These are phyloP conservation scores for Berkeleyomyces rouxiae DNA, from an alignment of 2,329 filamentous ascomycete species.

Conservation along the genomic window DNA sequence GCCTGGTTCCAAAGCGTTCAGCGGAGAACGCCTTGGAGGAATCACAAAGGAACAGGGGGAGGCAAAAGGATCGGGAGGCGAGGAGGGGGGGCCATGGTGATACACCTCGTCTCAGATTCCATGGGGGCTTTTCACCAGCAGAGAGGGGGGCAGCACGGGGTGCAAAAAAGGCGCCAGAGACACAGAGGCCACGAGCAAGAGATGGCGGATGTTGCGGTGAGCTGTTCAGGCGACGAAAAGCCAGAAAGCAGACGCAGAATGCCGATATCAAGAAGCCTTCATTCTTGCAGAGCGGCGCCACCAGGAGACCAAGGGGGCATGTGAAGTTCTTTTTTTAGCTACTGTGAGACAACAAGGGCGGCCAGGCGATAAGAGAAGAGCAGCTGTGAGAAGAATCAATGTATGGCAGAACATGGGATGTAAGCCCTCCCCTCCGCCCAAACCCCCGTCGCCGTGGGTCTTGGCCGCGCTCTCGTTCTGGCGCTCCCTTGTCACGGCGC, in stretches of 20 bases:
- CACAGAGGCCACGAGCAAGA: neutral
- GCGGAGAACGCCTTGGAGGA: neutral
- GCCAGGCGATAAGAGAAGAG: neutral
- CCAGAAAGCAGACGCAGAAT: neutral
- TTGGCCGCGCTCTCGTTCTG: too few species aligned
- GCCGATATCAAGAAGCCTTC: neutral
- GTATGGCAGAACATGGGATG: neutral
- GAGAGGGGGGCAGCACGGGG: neutral
- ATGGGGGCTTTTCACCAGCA: neutral
- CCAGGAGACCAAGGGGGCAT: neutral
- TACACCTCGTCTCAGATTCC: conserved; percentile 1
- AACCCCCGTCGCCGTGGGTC: neutral
- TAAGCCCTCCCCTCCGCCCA: neutral
- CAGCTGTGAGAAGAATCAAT: neutral
- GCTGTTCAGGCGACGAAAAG: neutral
- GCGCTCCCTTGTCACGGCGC: neutral
- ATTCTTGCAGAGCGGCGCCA: neutral
- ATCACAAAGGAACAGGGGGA: neutral
- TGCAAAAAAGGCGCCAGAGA: neutral
- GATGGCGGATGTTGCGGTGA: neutral
- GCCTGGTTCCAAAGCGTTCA: neutral
- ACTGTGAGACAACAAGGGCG: neutral
- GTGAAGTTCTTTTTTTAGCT: neutral
- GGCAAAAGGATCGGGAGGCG: neutral
- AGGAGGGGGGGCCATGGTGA: neutral